phyloP scores from a whole-genome alignment of 495 filamentous ascomycete genomes.

The Evansstolkia leycettana region DNA sequence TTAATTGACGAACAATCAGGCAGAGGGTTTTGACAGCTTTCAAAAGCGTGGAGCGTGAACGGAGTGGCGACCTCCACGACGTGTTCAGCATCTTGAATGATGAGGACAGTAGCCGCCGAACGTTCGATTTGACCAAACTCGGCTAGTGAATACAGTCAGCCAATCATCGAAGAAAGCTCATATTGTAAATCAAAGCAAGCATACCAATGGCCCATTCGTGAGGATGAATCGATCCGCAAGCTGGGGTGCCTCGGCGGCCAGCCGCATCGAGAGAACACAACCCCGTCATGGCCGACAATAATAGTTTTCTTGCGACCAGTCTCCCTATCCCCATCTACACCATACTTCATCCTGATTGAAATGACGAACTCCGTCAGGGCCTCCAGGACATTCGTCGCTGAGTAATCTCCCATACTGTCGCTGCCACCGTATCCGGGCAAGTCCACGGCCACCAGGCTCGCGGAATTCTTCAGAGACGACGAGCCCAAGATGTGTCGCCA shows the following conservation, averaged over 20 bases:
- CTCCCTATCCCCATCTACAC: slow-evolving; percentile 15
- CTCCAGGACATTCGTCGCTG: slow-evolving; percentile 36
- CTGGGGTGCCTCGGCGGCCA: slow-evolving; percentile 41
- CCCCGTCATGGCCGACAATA: slow-evolving; percentile 46
- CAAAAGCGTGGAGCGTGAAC: slow-evolving; percentile 22
- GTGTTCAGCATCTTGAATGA: slow-evolving; percentile 34
- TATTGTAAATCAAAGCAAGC: slow-evolving; percentile 5
- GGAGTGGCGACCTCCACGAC: slow-evolving; percentile 27
- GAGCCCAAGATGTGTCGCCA: slow-evolving; percentile 34
- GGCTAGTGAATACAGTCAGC: slow-evolving; percentile 12
- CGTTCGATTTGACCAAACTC: slow-evolving; percentile 18
- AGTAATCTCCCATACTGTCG: slow-evolving; percentile 32
- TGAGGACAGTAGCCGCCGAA: slow-evolving; percentile 20
- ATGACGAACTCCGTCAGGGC: slow-evolving; percentile 36
- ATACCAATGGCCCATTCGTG: slow-evolving; percentile 36
- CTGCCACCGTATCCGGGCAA: slow-evolving; percentile 45
- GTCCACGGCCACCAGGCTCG: slow-evolving; percentile 38
- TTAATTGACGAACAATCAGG: slow-evolving; percentile 29
- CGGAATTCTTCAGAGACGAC: slow-evolving; percentile 15
- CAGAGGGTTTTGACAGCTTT: slow-evolving; percentile 25
- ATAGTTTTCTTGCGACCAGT: slow-evolving; percentile 22
- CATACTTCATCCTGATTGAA: slow-evolving; percentile 32
- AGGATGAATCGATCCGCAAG: slow-evolving; percentile 42
- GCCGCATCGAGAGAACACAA: slow-evolving; percentile 34
- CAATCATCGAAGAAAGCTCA: neutral